These are phyloP conservation scores for Ascosphaera apis DNA, from an alignment of 2,329 filamentous ascomycete genomes.

Conservation along the genomic window DNA sequence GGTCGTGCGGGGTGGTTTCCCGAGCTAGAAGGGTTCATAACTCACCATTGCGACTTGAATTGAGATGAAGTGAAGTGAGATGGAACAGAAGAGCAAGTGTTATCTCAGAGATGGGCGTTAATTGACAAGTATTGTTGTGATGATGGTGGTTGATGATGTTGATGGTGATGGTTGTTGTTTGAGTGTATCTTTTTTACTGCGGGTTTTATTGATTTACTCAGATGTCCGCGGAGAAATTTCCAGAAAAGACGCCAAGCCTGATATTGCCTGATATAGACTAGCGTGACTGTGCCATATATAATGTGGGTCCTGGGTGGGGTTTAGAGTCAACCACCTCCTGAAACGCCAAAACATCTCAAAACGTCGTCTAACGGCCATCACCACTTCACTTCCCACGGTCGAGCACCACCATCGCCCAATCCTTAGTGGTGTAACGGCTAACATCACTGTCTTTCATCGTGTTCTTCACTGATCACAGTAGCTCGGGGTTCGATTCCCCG, in stretches of 20 bases:
- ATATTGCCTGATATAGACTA: too few relatives aligned
- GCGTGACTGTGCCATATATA: too few relatives aligned
- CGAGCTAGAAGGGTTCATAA: neutral
- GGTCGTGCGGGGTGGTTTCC: neutral
- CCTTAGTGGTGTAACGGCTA: neutral
- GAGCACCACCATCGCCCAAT: neutral
- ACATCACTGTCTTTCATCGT: neutral
- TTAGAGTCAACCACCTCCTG: too few relatives aligned
- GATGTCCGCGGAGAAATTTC: slow-evolving; percentile 9
- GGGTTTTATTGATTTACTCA: slow-evolving; percentile 1
- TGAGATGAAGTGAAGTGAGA: neutral
- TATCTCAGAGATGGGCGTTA: neutral
- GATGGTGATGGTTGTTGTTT: too few relatives aligned
- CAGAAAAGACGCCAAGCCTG: slow-evolving; percentile 8
- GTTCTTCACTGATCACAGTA: neutral
- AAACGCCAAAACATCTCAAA: too few relatives aligned
- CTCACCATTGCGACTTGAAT: slow-evolving; percentile 5
- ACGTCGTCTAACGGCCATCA: too few relatives aligned
- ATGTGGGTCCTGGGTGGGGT: too few relatives aligned
- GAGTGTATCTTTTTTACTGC: too few relatives aligned
- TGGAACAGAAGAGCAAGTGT: neutral
- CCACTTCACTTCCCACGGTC: too few relatives aligned
- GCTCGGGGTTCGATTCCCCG: neutral
- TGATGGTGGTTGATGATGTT: too few relatives aligned
- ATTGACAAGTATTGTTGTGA: too few relatives aligned